A percentile compares a stretch with the other conserved stretches of the same genome.
These are phyloP conservation scores for Fusarium oligoseptatum DNA, from an alignment of 2,329 filamentous ascomycete species.

Conservation along the genomic window DNA sequence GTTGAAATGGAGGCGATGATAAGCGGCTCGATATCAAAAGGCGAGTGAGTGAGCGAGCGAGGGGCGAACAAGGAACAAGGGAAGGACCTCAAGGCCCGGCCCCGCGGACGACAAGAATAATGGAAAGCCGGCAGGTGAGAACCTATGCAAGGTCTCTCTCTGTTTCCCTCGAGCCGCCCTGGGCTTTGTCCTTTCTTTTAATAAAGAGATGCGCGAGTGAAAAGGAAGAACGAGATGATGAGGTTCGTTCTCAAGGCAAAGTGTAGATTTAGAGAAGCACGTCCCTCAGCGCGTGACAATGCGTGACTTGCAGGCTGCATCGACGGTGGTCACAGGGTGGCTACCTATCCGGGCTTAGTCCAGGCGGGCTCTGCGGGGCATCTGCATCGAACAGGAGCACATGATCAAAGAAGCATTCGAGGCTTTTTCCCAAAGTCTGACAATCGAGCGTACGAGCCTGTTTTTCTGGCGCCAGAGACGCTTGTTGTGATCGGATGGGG, in stretches of 20 bases:
- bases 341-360: conserved; percentile 31
- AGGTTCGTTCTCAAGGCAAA: background rate
- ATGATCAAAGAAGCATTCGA: conserved; percentile 43
- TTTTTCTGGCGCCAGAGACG: conserved; percentile 12
- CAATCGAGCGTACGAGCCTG: conserved; percentile 14
- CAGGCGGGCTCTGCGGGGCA: conserved; percentile 31
- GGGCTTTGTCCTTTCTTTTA: background rate
- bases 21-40: conserved; percentile 46
- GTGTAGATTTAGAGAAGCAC: conserved; percentile 34
- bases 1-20: conserved; percentile 39
- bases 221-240: background rate
- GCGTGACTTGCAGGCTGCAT: conserved; percentile 41
- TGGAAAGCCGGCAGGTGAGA: background rate
- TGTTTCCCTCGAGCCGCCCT: conserved; percentile 3
- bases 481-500: background rate
- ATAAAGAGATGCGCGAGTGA: background rate
- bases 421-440: conserved; percentile 29
- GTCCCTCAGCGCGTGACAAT: conserved; percentile 42
- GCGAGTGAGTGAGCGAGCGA: conserved; percentile 40
- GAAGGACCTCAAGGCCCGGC: conserved; percentile 20
- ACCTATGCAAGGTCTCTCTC: conserved; percentile 7
- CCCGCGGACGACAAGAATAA: conserved; percentile 15
- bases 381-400: conserved; percentile 31
- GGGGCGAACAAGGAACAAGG: conserved; percentile 22
- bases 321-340: conserved; percentile 35